Base-by-base conservation (phyloP, 2,329 filamentous ascomycete genomes). In the Alternaria sp. region DNA sequence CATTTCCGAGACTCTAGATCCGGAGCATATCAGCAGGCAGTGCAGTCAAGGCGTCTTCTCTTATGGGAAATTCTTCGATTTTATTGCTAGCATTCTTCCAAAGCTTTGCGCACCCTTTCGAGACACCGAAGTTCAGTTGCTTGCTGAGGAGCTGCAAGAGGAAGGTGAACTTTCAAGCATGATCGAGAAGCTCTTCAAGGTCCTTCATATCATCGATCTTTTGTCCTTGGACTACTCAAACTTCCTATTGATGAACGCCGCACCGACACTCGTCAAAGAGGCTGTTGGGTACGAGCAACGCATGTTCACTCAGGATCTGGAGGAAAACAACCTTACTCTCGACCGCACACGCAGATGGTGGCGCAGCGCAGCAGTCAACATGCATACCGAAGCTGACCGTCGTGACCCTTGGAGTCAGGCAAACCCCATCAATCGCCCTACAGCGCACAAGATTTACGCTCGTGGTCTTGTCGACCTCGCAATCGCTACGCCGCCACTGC, bases 161-260 rank as follows among this genome's bases (percentile, higher is more conserved):
- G 75, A 78, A 44, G 80, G 81, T 9, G 73, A 80, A n/a, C 71
- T 83, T 8, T 87, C 88, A 4, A 85, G 89, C 73, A 87, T 93
- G 71, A 90, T 93, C 16, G 89, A 92, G 72, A 89, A 92, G 64
- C 85, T 94, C 1, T 90, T 93, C 79, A 89, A 90, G 14, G 83
- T 95, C 2, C 86, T 93, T 55, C 86, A 88, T 30, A 90, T 92
- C 67, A 91, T 94, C 57, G 90, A 95, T 70, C 81, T 90, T 36
- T 89, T 94, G 81, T 87, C 91, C 25, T 88, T 92, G 60, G 92
- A 95, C 71, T 93, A 94, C 72, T 90, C 91, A 61, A 95, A 95
- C 74, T 94, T 92, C 73, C 84, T 94, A 69, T 82, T 95, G 51
- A 88, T 89, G 76, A 86, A 90, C 28, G 89, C 89, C 0, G 90